Base-by-base conservation (phyloP, 2,329 filamentous ascomycete species). In the Arthroderma sp. region DNA sequence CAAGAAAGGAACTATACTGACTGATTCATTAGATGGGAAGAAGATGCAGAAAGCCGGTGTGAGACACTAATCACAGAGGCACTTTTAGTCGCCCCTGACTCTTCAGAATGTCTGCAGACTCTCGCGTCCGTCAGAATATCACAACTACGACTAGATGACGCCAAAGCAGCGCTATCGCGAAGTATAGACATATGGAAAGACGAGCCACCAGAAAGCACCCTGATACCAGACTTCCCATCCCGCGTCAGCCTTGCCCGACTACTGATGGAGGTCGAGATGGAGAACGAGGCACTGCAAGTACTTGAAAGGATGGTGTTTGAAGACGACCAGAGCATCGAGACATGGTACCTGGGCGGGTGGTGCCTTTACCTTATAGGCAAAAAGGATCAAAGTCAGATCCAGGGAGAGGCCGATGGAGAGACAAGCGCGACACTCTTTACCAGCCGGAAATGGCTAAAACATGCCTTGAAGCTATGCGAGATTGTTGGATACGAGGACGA, bases 301-400 rank as follows among this genome's bases (percentile, higher is more conserved):
- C 76, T 96, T 56, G 88, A 95, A 68, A 79, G 88, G 56, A 76
- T 98, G 56, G 82, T 95, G 39, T 77, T 81, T 37, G 93, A 98
- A 69, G 91, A 98, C 63, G 94, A 98, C 68, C 81, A 87, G 67
- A 95, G 91, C 70, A 87, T 98, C 19, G 93, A 98, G 73, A 87
- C 88, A 17, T 96, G 91, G 90, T 98, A 98, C 73, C 79, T 98
- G 4, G 93, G 93, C 44, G 94, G 93, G 2, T 97, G 91, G 88
- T 91, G 89, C 65, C 79, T 94, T 63, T 88, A 89, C 68, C 80
- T 95, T 59, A 76, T 87, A 61, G 72, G 71, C 37, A 73, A 77
- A 55, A 72, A 68, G 60, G 59, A 70, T 61, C 61, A 58, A 28
- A 31, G 33, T 17, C 47, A 51, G 21, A 35, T 19, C 37, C 37